Evolutionary conservation across 192 early-diverging fungal species (phyloP).

Genomic region (Jimgerdemannia lactiflua): DNA sequence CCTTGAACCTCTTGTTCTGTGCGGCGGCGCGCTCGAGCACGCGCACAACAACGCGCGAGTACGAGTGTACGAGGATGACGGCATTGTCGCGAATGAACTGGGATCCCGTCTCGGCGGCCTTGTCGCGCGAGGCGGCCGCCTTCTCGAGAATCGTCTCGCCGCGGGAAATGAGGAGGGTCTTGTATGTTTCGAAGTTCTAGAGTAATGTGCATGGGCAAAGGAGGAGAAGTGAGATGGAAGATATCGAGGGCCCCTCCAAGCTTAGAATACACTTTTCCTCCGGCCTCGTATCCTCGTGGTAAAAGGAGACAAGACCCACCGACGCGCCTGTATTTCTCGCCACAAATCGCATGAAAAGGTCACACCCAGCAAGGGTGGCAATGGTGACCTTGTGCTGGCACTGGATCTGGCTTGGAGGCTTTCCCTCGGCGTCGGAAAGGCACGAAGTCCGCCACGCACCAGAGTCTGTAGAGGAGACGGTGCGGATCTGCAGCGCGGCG

Average conservation of each 20-base stretch:
- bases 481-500: slow-evolving; percentile 64
- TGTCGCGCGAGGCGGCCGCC: slow-evolving; percentile 65
- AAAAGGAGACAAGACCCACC: slow-evolving; percentile 24
- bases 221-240: no score
- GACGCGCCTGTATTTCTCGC: slow-evolving; percentile 59
- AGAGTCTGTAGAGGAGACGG: slow-evolving; percentile 36
- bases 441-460: slow-evolving; percentile 3
- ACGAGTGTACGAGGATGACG: slow-evolving; percentile 89
- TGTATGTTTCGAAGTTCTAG: slow-evolving; percentile 73
- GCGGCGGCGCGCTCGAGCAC: slow-evolving; percentile 73
- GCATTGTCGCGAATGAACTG: slow-evolving; percentile 81
- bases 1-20: slow-evolving; percentile 83
- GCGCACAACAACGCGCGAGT: slow-evolving; percentile 91
- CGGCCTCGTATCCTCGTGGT: no score
- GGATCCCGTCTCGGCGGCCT: slow-evolving; percentile 73
- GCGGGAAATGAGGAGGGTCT: slow-evolving; percentile 62
- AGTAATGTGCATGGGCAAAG: no score
- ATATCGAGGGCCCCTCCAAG: no score
- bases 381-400: slow-evolving; percentile 61
- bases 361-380: slow-evolving; percentile 84
- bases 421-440: neutral
- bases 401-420: neutral
- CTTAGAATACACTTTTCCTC: no score
- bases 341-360: slow-evolving; percentile 78
- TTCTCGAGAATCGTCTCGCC: slow-evolving; percentile 73